Base-by-base conservation (phyloP, 78 protist genomes). In the Dictyostelium brefeldianum region DNA sequence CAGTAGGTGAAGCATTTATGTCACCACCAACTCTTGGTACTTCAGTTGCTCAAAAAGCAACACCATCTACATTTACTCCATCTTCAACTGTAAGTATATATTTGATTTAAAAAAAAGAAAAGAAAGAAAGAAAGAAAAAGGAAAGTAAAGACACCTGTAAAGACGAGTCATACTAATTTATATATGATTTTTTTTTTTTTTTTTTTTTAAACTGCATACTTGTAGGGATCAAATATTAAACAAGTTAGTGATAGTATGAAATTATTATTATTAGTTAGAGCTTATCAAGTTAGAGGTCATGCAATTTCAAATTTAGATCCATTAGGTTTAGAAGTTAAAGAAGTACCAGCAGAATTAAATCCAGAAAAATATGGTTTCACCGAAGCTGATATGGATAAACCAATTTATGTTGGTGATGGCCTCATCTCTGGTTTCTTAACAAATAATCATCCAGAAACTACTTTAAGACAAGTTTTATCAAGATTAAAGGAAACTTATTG, bases 261-360 rank as follows among this genome's bases (percentile, higher is more conserved):
- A 54, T 73, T 93, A 27, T 62, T 85, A 25, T 53, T 80, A 48
- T 73, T 93, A 25, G 53, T 93, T 73, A 81, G 96, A 50, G 96
- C 94, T 54, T 93, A 84, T 54, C 96, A 93, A 71, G 96, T 93
- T 50, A 50, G 96, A 50, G 96, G 96, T 17, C 96, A 93, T 47
- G 75, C 80, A 18, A 64, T 93, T 17, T 92, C 96, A 17, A 81
- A 56, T 48, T 67, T 93, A 12, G 96, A 93, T 64, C 96, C 96
- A 75, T 70, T 93, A 17, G 69, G 80, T 48, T 65, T 93, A 2
- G 64, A 43, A 17, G 71, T 70, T 51, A 48, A 57, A 50, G 71
- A 69, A 56, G 83, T 53, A 17, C 96, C 96, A 71, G 62, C 85
- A 15, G 96, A 93, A 74, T 71, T 93, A 36, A 78, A 93, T 14